Percentiles rank a stretch among this genome's conserved stretches.
These are phyloP conservation scores for Russula olivacea DNA, from an alignment of 768 basidiomycete species.

Conservation along the genomic window DNA sequence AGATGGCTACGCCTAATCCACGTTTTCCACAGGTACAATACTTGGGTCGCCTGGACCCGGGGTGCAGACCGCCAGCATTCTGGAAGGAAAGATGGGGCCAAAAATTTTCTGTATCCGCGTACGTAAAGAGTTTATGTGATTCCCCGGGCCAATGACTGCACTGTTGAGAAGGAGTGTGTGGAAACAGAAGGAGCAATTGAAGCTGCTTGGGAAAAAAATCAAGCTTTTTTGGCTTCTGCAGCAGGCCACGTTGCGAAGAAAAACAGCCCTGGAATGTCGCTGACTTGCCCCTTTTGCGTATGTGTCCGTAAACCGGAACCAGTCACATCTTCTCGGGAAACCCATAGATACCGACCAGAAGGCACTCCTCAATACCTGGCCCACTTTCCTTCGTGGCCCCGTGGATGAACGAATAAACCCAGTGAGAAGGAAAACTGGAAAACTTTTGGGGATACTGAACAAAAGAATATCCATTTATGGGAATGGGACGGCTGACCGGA, in stretches of 20 bases:
- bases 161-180: background rate
- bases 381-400: background rate
- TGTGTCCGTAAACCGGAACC: background rate
- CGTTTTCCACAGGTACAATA: background rate
- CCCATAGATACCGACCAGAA: background rate
- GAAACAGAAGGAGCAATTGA: conserved; percentile 1
- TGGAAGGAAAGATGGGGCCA: background rate
- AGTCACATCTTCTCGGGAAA: background rate
- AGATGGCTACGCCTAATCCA: background rate
- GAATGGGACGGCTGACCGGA: background rate
- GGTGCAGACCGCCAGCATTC: background rate
- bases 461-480: conserved; percentile 13
- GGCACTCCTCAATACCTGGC: background rate
- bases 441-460: too few species aligned
- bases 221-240: background rate
- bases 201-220: background rate
- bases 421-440: too few species aligned
- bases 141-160: too few species aligned
- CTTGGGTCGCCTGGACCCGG: background rate
- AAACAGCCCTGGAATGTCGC: background rate
- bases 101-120: background rate
- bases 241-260: conserved; percentile 1
- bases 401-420: too few species aligned
- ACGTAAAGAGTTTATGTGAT: conserved; percentile 6
- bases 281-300: background rate